Percentiles rank a stretch among this genome's conserved stretches.
These are phyloP conservation scores for Globisporangium nodosum DNA, from an alignment of 352 stramenopile genomes.

Conservation along the genomic window DNA sequence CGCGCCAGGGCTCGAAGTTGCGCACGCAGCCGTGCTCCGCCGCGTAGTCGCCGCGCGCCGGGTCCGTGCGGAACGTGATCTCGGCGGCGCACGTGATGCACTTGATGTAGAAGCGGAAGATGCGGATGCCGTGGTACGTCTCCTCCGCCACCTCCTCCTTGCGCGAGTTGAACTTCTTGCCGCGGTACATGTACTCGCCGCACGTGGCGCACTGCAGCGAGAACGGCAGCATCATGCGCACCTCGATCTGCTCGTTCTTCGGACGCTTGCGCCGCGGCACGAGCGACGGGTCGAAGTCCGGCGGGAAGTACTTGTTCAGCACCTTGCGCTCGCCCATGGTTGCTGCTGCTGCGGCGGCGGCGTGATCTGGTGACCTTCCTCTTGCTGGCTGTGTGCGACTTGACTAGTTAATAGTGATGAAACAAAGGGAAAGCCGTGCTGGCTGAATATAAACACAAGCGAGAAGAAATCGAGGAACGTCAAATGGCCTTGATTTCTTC, in stretches of 20 bases:
- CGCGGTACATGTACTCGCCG: conserved; percentile 98
- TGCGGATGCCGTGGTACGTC: conserved; percentile 95
- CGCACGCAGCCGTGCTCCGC: conserved; percentile 94
- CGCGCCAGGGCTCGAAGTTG: conserved; percentile 97
- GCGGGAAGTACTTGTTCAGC: conserved; percentile 99
- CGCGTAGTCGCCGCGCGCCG: conserved; percentile 97
- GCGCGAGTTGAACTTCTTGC: conserved; percentile 99
- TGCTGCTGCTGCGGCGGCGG: conserved; percentile 3
- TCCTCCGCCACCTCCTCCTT: conserved; percentile 97
- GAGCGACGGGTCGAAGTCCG: conserved; percentile 97
- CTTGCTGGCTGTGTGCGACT: too few species aligned
- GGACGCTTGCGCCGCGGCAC: conserved; percentile 91
- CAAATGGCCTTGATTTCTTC: too few species aligned
- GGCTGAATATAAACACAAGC: too few species aligned
- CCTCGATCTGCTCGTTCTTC: conserved; percentile 94
- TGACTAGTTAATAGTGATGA: too few species aligned
- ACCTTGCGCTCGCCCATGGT: conserved; percentile 99
- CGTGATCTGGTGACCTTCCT: too few species aligned
- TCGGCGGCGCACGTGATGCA: conserved; percentile 92
- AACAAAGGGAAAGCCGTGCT: too few species aligned
- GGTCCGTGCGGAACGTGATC: conserved; percentile 98
- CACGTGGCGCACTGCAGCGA: conserved; percentile 96
- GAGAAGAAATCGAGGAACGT: too few species aligned
- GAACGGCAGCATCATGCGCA: conserved; percentile 99
- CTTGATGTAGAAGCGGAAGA: conserved; percentile 98